A percentile compares a stretch with the other conserved stretches of the same genome.
Conservation (phyloP, 1,284 basidiomycete species). For the Clitocybe nebularis region DNA sequence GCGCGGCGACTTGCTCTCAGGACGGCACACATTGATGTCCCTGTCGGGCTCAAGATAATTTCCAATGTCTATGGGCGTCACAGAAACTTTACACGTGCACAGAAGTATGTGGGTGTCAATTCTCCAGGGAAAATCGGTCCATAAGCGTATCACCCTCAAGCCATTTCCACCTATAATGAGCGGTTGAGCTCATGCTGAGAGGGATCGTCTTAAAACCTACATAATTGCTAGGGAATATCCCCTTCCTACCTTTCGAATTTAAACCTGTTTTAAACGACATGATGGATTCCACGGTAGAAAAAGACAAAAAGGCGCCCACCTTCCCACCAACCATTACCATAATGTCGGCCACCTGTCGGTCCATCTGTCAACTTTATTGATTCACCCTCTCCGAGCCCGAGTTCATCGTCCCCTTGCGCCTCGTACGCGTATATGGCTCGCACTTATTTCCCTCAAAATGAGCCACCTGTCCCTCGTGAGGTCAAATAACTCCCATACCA, state of each 20-base stretch:
- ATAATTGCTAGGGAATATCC: slow-evolving; percentile 83
- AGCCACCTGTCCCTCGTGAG: not conserved
- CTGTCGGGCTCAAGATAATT: slow-evolving; percentile 6
- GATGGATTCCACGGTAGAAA: not conserved
- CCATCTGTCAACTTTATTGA: slow-evolving; percentile 61
- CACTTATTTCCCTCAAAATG: slow-evolving; percentile 40
- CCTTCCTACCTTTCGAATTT: slow-evolving; percentile 56
- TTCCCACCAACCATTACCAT: slow-evolving; percentile 82
- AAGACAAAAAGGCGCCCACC: slow-evolving; percentile 43
- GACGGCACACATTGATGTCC: slow-evolving; percentile 11
- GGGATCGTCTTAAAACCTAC: too few relatives aligned
- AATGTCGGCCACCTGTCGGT: slow-evolving; percentile 54
- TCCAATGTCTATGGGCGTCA: too few relatives aligned
- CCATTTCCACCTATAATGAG: slow-evolving; percentile 18
- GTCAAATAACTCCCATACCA: slow-evolving; percentile 33
- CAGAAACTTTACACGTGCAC: not conserved
- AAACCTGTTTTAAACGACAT: slow-evolving; percentile 40
- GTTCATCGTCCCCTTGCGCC: slow-evolving; percentile 65
- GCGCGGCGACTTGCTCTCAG: slow-evolving; percentile 4
- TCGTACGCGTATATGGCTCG: slow-evolving; percentile 68
- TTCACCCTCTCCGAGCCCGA: slow-evolving; percentile 61
- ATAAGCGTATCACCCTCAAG: not conserved
- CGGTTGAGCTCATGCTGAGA: slow-evolving; percentile 2
- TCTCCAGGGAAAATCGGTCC: too few relatives aligned
- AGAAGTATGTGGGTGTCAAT: too few relatives aligned